Conservation (phyloP, 345 rosid genomes). For the Eucalyptus marginata region DNA sequence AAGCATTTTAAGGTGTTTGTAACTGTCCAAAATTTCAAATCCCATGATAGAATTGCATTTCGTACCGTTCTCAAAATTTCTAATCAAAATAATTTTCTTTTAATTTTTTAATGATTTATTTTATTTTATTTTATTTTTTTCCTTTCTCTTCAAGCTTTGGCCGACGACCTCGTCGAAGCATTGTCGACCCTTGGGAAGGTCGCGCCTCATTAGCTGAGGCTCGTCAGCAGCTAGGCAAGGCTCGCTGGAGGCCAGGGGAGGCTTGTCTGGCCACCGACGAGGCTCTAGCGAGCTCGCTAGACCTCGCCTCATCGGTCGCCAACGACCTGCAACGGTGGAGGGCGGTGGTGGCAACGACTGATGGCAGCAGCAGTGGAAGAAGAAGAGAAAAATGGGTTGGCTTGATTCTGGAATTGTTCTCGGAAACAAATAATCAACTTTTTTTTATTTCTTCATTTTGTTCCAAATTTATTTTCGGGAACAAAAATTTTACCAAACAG, state of each 20-base stretch:
- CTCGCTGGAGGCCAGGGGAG: accelerated
- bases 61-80: accelerated
- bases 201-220: accelerated
- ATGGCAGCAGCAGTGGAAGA: no score
- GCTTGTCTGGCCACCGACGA: no score
- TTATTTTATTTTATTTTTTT: accelerated
- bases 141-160: no score
- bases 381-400: no score
- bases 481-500: no score
- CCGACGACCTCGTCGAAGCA: accelerated
- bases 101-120: no score
- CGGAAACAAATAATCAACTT: accelerated
- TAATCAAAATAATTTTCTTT: no score
- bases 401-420: accelerated
- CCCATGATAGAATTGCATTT: accelerated
- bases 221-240: accelerated
- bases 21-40: no score
- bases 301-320: accelerated
- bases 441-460: no score
- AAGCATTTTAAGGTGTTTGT: no score
- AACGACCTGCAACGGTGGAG: accelerated
- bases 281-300: accelerated
- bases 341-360: accelerated
- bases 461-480: no score
- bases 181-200: accelerated